phyloP scores from a whole-genome alignment of 192 early-diverging fungal species.

The Neocallimastix lanati region DNA sequence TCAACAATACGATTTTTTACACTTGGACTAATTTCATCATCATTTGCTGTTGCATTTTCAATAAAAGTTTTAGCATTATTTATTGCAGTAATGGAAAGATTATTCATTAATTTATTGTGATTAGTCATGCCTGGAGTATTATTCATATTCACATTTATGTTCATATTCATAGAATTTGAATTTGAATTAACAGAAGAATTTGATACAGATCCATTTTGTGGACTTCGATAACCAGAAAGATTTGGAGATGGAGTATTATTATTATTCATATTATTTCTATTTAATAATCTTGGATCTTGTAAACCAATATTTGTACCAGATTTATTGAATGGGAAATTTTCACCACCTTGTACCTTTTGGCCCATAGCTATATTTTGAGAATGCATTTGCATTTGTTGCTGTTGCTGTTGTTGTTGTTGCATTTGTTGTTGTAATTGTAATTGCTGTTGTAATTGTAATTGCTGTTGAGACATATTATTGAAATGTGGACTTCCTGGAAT shows the following conservation, averaged over 20 bases:
- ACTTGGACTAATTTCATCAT: neutral
- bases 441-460: neutral
- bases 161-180: neutral
- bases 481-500: neutral
- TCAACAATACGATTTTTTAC: neutral
- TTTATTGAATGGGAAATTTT: neutral
- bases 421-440: neutral
- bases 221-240: too few relatives aligned
- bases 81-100: neutral
- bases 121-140: neutral
- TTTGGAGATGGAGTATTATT: neutral
- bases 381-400: neutral
- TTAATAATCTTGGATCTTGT: neutral
- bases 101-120: neutral
- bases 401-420: too few relatives aligned
- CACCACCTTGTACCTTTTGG: neutral
- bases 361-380: neutral
- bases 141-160: neutral
- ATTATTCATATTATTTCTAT: neutral
- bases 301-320: neutral
- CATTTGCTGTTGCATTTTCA: neutral
- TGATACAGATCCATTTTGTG: neutral
- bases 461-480: neutral
- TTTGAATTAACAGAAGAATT: neutral
- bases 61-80: neutral